These are phyloP conservation scores for Prunus padus DNA, from an alignment of 306 rosid genomes.

Conservation along the genomic window DNA sequence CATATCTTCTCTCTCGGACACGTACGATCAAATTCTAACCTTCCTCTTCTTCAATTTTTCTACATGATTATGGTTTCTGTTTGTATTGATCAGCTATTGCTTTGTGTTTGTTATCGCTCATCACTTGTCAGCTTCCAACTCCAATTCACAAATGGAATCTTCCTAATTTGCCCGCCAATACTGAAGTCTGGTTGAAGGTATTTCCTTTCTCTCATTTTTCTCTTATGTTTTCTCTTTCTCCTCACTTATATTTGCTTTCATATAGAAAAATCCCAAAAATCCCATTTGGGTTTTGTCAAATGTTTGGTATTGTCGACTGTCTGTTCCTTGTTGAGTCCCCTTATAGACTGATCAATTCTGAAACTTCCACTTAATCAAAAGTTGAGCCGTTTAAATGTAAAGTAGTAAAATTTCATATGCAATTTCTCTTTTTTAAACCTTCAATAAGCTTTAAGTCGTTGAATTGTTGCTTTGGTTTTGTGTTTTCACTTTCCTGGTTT, in stretches of 20 bases:
- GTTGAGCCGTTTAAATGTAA: neutral
- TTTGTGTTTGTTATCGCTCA: neutral
- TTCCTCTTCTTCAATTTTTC: neutral
- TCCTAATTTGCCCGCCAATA: slow-evolving; percentile 71
- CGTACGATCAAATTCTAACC: slow-evolving; percentile 26
- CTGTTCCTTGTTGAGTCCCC: neutral
- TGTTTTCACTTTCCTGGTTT: slow-evolving; percentile 16
- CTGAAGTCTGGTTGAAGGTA: slow-evolving; percentile 88
- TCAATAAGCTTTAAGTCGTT: neutral
- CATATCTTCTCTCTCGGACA: slow-evolving; percentile 70
- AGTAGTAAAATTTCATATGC: neutral
- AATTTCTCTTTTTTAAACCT: neutral
- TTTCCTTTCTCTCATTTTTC: too few species aligned
- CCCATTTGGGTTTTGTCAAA: neutral
- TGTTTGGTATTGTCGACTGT: neutral
- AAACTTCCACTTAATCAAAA: neutral
- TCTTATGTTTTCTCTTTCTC: neutral
- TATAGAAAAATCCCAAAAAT: neutral
- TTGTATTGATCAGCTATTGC: neutral
- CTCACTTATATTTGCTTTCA: neutral
- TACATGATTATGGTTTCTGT: neutral
- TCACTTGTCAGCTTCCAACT: slow-evolving; percentile 64
- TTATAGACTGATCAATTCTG: neutral
- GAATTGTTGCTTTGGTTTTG: neutral
- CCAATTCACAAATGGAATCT: slow-evolving; percentile 98